Evolutionary conservation across 768 basidiomycete species (phyloP), one percentile per base, ranked within the genome.

Genomic region (Leccinum truebloodii): DNA sequence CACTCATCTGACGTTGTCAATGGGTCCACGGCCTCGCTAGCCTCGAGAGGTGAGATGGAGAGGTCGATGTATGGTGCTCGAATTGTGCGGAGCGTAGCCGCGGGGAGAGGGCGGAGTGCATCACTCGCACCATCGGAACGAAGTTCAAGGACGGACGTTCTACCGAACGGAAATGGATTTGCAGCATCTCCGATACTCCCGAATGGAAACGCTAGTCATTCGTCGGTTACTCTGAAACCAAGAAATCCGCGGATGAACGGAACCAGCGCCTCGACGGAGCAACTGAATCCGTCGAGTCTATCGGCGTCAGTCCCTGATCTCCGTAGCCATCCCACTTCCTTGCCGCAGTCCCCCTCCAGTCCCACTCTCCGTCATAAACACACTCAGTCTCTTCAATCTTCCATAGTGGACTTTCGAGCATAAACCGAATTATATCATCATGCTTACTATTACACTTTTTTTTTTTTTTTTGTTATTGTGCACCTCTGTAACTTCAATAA

Each of bases 61-160:
- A 62, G 37, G 59, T 55, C 57, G 6, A 59, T 69, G 54, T 74
- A 76, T 50, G 81, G 79, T 20, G 76, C 85, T 34, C 77, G 86
- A 65, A 76, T 87, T 55, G 80, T 87, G 57, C 76, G 82, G 64
- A 86, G 80, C 57, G 84, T 85, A n/a, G 81, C 76, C 13, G 76
- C 81, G 18, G 77, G 79, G 49, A 71, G 79, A 64, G 73, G 76
- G 63, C 77, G 77, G 62, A 82, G 80, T 67, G 68, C 64, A 56
- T 79, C 75, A 50, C 63, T 72, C 58, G 65, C 71, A 9, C 70
- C 71, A 24, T 73, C 73, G 18, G 75, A 75, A 59, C 67, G 66
- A 41, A 68, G 63, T 44, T 58, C 71, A 58, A 62, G 52, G 57
- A 63, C 58, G 20, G 58, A 59, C 37, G 53, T 58, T 3, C 51